Base-by-base conservation (phyloP, 371 early-diverging fungal genomes). In the Apophysomyces elegans region DNA sequence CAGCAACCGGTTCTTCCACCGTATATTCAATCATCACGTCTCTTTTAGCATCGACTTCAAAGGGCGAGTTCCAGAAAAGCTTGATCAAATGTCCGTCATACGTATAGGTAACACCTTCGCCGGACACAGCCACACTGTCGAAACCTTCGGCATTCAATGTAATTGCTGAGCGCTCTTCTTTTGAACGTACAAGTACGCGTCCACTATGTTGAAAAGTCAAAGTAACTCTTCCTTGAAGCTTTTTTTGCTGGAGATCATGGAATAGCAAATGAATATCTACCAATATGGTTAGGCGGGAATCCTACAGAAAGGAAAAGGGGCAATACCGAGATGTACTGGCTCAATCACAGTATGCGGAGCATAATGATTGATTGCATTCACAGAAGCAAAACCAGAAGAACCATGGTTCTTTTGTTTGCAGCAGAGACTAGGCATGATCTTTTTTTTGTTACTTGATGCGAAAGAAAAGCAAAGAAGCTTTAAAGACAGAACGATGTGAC, bases 81-180 rank as follows among this genome's bases (percentile, higher is more conserved):
- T 68, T 43, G 43, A 84, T 69, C 12, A 44, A 50, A 56, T 79
- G 66, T 14, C 85, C 85, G 56, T 82, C 80, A 62, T 86, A 86
- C 12, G 58, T 63, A 56, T 63, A 61, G 7, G 61, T 32, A 1
- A 75, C 57, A 1, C 64, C 71, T 6, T 70, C 72, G 37, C 77
- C 77, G 4, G 35, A 11, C 18, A 81, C 74, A 3, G 67, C 56
- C 21, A 84, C 54, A 13, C 72, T 43, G 50, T 70, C 63, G 62
- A 84, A 81, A 12, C 65, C 74, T 41, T 78, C 78, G 7, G 71
- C 80, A 45, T 81, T 75, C 26, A 84, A 67, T 8, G 43, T 38
- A 7, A 74, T 65, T 2, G 59, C 46, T 0, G 72, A 62, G 16
- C 71, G 63, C 0, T 69, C 70, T 7, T 47, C 37, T 3, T 26